Conservation (phyloP, 805 yeast genomes). For the Yarrowia deformans region DNA sequence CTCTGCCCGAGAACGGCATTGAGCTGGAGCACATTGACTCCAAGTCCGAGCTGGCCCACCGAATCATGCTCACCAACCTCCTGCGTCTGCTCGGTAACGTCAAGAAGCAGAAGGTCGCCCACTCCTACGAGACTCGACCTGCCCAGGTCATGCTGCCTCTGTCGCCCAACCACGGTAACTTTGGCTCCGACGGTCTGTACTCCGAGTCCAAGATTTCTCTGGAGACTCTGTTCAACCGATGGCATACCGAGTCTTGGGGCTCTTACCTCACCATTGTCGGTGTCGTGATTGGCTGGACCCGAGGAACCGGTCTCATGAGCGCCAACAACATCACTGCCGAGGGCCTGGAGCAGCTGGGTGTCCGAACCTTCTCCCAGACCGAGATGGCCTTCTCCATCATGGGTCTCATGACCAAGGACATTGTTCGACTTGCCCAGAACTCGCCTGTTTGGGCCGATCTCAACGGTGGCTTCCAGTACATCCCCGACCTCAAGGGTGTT, state of each 20-base stretch:
- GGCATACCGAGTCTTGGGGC: conserved; percentile 98
- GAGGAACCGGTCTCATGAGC: conserved; percentile 99
- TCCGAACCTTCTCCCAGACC: conserved; percentile 96
- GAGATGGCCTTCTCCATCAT: conserved; percentile 99
- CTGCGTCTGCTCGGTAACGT: conserved; percentile 91
- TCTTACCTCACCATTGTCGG: conserved; percentile 95
- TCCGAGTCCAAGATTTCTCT: conserved; percentile 95
- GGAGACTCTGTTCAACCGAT: conserved; percentile 97
- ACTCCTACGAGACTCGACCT: conserved; percentile 90
- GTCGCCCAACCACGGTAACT: conserved; percentile 99
- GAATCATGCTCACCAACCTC: conserved; percentile 96
- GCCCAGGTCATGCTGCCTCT: conserved; percentile 96
- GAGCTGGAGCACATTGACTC: conserved; percentile 93
- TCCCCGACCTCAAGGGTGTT: conserved; percentile 88
- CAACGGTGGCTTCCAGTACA: conserved; percentile 97
- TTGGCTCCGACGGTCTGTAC: conserved; percentile 97
- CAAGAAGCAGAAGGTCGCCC: conserved; percentile 78
- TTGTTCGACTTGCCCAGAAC: conserved; percentile 86
- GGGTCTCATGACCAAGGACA: conserved; percentile 89
- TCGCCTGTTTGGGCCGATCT: conserved; percentile 97
- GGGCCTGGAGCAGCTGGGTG: conserved; percentile 94
- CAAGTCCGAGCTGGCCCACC: conserved; percentile 95
- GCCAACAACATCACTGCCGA: conserved; percentile 97
- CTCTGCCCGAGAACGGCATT: conserved; percentile 98
- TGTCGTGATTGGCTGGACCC: conserved; percentile 99